A percentile compares a stretch with the other conserved stretches of the same genome.
phyloP scores from a whole-genome alignment of 1,139 yeast genomes.

The Scheffersomyces insectosa region DNA sequence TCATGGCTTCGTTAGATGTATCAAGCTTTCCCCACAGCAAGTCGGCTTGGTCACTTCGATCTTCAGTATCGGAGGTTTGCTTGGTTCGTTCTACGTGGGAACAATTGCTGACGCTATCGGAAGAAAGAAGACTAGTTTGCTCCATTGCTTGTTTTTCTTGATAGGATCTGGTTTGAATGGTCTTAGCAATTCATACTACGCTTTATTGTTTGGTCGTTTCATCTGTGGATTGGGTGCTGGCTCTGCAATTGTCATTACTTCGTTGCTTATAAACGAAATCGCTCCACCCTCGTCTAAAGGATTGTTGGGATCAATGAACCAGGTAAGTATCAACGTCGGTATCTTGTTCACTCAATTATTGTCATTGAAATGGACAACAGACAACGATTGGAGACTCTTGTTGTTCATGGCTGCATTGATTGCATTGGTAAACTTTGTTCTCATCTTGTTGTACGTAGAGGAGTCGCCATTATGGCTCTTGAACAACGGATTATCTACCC shows the following conservation, averaged over 20 bases:
- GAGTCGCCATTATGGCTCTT: constrained; percentile 88
- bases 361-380: constrained; percentile 68
- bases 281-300: constrained; percentile 73
- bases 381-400: constrained; percentile 69
- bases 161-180: constrained; percentile 73
- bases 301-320: constrained; percentile 82
- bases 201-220: constrained; percentile 68
- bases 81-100: constrained; percentile 78
- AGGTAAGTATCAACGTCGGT: constrained; percentile 81
- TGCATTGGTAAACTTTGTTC: constrained; percentile 49
- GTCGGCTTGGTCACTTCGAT: constrained; percentile 82
- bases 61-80: constrained; percentile 82
- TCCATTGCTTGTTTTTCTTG: constrained; percentile 57
- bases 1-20: constrained; percentile 45
- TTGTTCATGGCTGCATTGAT: constrained; percentile 59
- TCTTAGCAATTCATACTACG: constrained; percentile 41
- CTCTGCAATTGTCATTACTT: constrained; percentile 78
- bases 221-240: constrained; percentile 88
- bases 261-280: constrained; percentile 77
- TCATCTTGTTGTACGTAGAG: constrained; percentile 46
- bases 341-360: constrained; percentile 74
- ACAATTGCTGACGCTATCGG: constrained; percentile 69
- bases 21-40: constrained; percentile 61
- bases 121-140: constrained; percentile 55
- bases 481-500: constrained; percentile 29